These are phyloP conservation scores for Candida sanyaensis DNA, from an alignment of 1,139 yeast species.

Conservation along the genomic window DNA sequence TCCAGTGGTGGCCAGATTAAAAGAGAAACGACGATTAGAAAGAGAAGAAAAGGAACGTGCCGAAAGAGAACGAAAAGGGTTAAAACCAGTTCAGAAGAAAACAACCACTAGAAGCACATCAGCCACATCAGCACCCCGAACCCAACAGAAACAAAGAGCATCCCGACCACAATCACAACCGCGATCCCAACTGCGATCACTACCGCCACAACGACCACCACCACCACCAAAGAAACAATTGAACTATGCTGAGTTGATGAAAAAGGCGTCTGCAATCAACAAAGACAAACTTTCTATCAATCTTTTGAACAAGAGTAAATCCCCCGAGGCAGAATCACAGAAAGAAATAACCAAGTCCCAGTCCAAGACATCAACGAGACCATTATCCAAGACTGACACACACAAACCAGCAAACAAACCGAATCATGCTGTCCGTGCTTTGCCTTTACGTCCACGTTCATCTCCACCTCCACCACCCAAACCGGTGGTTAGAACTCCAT, in stretches of 20 bases:
- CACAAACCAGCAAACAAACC: too few species aligned
- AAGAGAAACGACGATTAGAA: constrained; percentile 64
- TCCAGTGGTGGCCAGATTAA: constrained; percentile 60
- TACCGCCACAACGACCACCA: constrained; percentile 8
- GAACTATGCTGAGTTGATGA: constrained; percentile 69
- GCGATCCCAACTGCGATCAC: not conserved
- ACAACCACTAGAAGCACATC: constrained; percentile 11
- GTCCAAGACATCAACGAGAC: not conserved
- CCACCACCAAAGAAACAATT: constrained; percentile 43
- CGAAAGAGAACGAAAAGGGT: constrained; percentile 33
- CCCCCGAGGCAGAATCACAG: constrained; percentile 24
- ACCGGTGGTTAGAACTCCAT: constrained; percentile 10
- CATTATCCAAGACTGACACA: not conserved
- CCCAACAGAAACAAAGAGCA: constrained; percentile 4
- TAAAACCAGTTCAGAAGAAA: constrained; percentile 20
- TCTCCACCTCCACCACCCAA: not conserved
- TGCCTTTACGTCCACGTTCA: too few species aligned
- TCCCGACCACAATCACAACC: constrained; percentile 9
- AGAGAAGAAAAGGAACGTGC: constrained; percentile 43
- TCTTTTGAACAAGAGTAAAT: constrained; percentile 32
- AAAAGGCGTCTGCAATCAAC: constrained; percentile 62
- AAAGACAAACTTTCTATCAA: constrained; percentile 40
- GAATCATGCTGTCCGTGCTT: too few species aligned
- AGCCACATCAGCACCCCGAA: constrained; percentile 2
- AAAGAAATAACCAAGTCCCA: not conserved